phyloP scores from a whole-genome alignment of 1,284 basidiomycete species.

The Schizophyllum commune region DNA sequence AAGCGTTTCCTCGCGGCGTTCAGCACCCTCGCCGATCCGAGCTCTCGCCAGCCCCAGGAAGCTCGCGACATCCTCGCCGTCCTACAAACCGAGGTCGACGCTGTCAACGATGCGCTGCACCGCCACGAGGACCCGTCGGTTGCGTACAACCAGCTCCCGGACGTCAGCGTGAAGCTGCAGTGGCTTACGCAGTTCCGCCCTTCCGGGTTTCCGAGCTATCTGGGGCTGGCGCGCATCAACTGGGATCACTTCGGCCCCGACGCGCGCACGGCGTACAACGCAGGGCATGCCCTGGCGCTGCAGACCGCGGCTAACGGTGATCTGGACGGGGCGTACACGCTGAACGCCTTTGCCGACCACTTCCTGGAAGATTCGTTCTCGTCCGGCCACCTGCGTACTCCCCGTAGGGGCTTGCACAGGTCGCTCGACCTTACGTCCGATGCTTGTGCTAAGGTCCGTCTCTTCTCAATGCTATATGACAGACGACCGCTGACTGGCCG shows the following conservation, averaged over 20 bases:
- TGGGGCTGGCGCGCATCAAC: conserved; percentile 9
- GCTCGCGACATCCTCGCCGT: background rate
- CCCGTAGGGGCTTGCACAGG: conserved; percentile 5
- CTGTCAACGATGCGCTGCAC: conserved; percentile 1
- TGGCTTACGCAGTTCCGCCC: background rate
- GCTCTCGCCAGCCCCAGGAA: background rate
- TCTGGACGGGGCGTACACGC: conserved; percentile 9
- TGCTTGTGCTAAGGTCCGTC: background rate
- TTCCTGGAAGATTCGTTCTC: conserved; percentile 13
- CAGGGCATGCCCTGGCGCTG: conserved; percentile 7
- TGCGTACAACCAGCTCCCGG: conserved; percentile 2
- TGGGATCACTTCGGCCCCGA: conserved; percentile 15
- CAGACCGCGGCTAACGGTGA: conserved; percentile 1
- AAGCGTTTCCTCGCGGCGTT: background rate
- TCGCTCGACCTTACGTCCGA: background rate
- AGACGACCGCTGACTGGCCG: background rate
- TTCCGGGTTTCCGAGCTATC: background rate
- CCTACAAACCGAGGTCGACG: background rate
- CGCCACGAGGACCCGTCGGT: background rate
- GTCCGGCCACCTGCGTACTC: conserved; percentile 11
- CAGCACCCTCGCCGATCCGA: background rate
- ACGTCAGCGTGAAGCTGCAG: background rate
- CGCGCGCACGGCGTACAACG: conserved; percentile 8
- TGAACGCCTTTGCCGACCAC: conserved; percentile 13
- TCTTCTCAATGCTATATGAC: background rate